A percentile compares a stretch with the other conserved stretches of the same genome.
Evolutionary conservation across 192 early-diverging fungal genomes (phyloP).

Genomic region (Umbelopsis sp.): DNA sequence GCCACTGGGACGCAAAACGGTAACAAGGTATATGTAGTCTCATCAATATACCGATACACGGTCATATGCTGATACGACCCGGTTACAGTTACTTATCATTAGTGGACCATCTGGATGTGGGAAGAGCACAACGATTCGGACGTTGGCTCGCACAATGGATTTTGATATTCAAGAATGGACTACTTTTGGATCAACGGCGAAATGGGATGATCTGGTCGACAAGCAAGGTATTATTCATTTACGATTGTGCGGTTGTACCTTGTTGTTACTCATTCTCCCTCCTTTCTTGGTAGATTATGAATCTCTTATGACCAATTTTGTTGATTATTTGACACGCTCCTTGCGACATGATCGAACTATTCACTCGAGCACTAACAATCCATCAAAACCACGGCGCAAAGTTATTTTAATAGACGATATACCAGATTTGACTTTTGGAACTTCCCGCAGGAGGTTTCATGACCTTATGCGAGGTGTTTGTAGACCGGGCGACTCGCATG

Average conservation of each 20-base stretch:
- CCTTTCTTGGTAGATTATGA: background rate
- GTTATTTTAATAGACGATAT: constrained; percentile 23
- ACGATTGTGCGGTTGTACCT: too few relatives aligned
- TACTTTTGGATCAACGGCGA: constrained; percentile 3
- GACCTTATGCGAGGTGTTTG: constrained; percentile 1
- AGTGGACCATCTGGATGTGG: constrained; percentile 16
- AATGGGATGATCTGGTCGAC: background rate
- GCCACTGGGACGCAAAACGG: background rate
- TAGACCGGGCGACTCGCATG: background rate
- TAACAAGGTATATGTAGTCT: background rate
- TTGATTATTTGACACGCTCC: constrained; percentile 11
- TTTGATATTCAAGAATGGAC: constrained; percentile 21
- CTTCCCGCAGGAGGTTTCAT: background rate
- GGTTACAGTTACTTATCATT: background rate
- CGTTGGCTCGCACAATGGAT: background rate
- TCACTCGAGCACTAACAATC: background rate
- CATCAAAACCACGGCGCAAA: background rate
- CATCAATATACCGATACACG: background rate
- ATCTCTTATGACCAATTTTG: constrained; percentile 5
- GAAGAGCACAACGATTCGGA: constrained; percentile 18
- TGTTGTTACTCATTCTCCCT: background rate
- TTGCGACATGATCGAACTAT: constrained; percentile 1
- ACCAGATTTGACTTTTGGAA: constrained; percentile 15
- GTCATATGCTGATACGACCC: background rate
- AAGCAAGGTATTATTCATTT: background rate